Evolutionary conservation across 306 rosid species (phyloP).

Genomic region (Elaeagnus macrophylla): DNA sequence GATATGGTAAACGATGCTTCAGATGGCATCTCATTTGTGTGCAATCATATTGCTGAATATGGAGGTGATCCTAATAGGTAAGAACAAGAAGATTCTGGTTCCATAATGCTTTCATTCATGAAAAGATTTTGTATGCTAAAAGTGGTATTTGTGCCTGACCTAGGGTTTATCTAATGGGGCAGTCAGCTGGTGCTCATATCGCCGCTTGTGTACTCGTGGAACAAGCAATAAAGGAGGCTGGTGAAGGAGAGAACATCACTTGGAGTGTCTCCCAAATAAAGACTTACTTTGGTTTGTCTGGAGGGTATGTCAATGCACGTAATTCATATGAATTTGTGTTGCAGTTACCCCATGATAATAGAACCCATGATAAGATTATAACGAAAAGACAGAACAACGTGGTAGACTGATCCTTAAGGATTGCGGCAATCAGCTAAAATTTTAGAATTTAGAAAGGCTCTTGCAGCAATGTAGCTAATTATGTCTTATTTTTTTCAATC

Average conservation of each 20-base stretch:
- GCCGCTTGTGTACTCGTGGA: constrained; percentile 72
- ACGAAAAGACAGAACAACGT: not conserved
- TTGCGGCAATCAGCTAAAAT: constrained; percentile 1
- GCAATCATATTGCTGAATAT: constrained; percentile 80
- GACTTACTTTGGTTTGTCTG: constrained; percentile 89
- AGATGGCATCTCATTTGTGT: constrained; percentile 80
- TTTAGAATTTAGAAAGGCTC: not conserved
- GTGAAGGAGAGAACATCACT: constrained; percentile 67
- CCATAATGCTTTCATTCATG: too few species aligned
- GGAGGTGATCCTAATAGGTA: constrained; percentile 91
- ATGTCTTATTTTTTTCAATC: too few species aligned
- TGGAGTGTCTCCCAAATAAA: constrained; percentile 86
- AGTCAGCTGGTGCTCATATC: constrained; percentile 98
- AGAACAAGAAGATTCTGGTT: not conserved
- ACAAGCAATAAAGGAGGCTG: constrained; percentile 86
- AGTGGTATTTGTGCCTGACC: constrained; percentile 8
- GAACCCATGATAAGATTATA: not conserved
- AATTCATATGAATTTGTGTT: not conserved
- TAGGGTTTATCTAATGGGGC: constrained; percentile 94
- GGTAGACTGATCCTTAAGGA: not conserved
- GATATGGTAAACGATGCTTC: constrained; percentile 80
- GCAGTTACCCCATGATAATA: not conserved
- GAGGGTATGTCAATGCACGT: constrained; percentile 54
- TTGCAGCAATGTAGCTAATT: too few species aligned
- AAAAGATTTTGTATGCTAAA: constrained; percentile 3